Base-by-base conservation (phyloP, 768 basidiomycete genomes). In the Macrocybe gigantea region DNA sequence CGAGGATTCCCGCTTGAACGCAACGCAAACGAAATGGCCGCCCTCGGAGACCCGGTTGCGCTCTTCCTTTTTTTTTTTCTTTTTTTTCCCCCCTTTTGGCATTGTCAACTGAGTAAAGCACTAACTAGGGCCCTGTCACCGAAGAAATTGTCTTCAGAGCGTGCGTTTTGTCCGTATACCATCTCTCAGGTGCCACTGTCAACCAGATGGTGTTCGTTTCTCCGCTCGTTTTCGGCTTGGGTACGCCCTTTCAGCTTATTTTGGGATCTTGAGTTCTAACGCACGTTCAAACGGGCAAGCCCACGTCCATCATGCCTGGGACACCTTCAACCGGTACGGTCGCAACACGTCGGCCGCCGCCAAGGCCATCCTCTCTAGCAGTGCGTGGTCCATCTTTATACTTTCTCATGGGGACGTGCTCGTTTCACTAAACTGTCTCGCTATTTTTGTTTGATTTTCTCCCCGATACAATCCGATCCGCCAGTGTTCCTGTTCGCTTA, bases 141-240 rank as follows among this genome's bases (percentile, higher is more conserved):
- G 95, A 99, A 67, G 95, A 98, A 64, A 49, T 96, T 22, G 88
- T 91, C 6, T 98, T 96, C 61, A 74, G 96, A 29, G 82, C 88
- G 0, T 93, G 91, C 60, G 76, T 95, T 30, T 70, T 96, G 13
- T 70, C 84, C 2, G 74, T 83, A 6, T 87, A 89, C 54, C 73
- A 82, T 47, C 74, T 95, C 44, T 77, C 83, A 0, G 80, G 80
- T 12, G 71, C 73, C 1, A 75, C 79, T 0, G 72, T 55, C 15
- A 58, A 50, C 37, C 72, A 73, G 33, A 82, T 94, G 74, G 78
- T 96, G 42, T 88, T 91, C 54, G 65, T 87, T 0, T 77, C 86
- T 2, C 96, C 96, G 0, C 65, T 96, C 8, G 81, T 83, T 48
- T 99, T 99, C 57, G 96, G 93, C 13, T 66, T 89, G 30, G 93